Evolutionary conservation across 1,139 yeast species (phyloP).

Genomic region (Debaryomyces fabryi): DNA sequence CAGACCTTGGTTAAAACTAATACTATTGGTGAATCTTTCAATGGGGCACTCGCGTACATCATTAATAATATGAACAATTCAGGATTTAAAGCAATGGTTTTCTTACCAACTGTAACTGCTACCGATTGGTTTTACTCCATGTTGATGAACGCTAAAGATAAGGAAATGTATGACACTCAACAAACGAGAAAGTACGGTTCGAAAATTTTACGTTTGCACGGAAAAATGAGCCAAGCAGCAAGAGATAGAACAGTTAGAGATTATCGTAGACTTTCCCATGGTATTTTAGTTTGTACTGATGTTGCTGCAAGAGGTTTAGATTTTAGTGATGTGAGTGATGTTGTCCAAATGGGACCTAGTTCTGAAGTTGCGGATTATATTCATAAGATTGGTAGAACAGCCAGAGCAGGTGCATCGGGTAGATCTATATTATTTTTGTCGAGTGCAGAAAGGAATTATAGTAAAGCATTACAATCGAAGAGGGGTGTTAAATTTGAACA

Average conservation of each 20-base stretch:
- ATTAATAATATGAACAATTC: slow-evolving; percentile 28
- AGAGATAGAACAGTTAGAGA: slow-evolving; percentile 60
- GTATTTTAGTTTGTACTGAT: slow-evolving; percentile 80
- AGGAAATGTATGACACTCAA: slow-evolving; percentile 15
- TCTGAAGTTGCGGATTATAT: slow-evolving; percentile 75
- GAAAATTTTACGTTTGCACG: slow-evolving; percentile 55
- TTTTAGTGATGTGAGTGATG: slow-evolving; percentile 82
- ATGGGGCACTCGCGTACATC: slow-evolving; percentile 55
- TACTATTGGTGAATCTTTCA: slow-evolving; percentile 50
- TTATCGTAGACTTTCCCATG: slow-evolving; percentile 54
- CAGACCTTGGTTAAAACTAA: slow-evolving; percentile 62
- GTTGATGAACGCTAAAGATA: slow-evolving; percentile 18
- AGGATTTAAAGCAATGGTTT: slow-evolving; percentile 76
- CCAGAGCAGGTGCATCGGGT: slow-evolving; percentile 88
- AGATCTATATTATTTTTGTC: slow-evolving; percentile 57
- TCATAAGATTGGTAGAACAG: slow-evolving; percentile 96
- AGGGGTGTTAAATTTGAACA: slow-evolving; percentile 55
- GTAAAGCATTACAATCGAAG: slow-evolving; percentile 41
- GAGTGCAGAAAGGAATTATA: slow-evolving; percentile 51
- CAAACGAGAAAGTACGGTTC: slow-evolving; percentile 13
- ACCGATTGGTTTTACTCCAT: slow-evolving; percentile 50
- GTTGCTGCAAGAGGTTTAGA: slow-evolving; percentile 98
- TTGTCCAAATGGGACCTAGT: slow-evolving; percentile 79
- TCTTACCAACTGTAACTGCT: slow-evolving; percentile 75
- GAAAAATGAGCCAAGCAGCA: slow-evolving; percentile 66